These are phyloP conservation scores for sorghum (Sorghum bicolor) DNA, from an alignment of 176 grass and related monocot genomes.

Conservation along the genomic window DNA sequence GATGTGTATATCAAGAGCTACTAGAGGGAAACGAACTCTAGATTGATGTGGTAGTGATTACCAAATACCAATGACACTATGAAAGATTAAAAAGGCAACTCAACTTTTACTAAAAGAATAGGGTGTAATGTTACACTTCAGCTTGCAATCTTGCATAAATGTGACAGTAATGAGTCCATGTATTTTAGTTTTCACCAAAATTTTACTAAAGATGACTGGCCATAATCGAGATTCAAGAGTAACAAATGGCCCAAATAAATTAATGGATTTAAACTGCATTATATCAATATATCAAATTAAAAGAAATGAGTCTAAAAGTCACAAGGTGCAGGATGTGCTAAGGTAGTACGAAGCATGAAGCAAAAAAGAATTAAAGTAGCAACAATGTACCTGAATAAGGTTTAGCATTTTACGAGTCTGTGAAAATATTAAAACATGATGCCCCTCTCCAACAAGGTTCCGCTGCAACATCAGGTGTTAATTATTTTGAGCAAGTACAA, in stretches of 20 bases:
- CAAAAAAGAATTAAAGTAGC: slow-evolving; percentile 7
- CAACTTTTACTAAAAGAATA: not conserved
- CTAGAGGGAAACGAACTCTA: not conserved
- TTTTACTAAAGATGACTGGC: not conserved
- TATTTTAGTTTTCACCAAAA: slow-evolving; percentile 14
- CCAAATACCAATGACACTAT: not conserved
- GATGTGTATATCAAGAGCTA: not conserved
- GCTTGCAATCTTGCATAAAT: not conserved
- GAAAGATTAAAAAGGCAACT: not conserved
- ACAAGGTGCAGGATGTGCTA: not conserved
- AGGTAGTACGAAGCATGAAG: not conserved
- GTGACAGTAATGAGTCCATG: not conserved
- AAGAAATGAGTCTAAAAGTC: not conserved
- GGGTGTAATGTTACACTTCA: slow-evolving; percentile 5
- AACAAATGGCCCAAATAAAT: not conserved
- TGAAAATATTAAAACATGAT: slow-evolving; percentile 79
- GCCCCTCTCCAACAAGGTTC: slow-evolving; percentile 72
- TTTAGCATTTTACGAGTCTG: slow-evolving; percentile 89
- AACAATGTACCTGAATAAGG: slow-evolving; percentile 67
- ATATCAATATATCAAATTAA: not conserved
- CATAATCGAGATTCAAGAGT: not conserved
- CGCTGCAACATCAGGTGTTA: slow-evolving; percentile 45
- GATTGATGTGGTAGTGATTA: not conserved
- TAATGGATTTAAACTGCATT: not conserved
- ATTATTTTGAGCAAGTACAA: slow-evolving; percentile 29